Conservation (phyloP, 176 grass and related monocot species). For the Eleusine coracana region DNA sequence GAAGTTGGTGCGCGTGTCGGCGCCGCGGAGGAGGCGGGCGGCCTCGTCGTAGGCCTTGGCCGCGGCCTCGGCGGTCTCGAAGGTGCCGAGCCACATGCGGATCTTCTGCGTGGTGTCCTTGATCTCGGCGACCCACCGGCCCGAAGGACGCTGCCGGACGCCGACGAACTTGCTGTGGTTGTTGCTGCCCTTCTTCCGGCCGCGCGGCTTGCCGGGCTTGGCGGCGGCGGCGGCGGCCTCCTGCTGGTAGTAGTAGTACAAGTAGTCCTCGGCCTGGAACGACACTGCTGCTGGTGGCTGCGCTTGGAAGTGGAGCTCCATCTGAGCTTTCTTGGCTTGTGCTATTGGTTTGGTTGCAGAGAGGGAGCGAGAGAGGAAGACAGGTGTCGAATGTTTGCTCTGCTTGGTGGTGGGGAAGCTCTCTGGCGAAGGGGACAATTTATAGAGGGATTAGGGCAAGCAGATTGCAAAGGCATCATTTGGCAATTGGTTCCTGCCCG, state of each 20-base stretch:
- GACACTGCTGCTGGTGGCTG: not conserved
- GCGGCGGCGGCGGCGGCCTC: conserved; percentile 44
- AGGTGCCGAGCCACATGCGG: conserved; percentile 95
- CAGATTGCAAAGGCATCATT: conserved; percentile 8
- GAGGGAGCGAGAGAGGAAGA: conserved; percentile 17
- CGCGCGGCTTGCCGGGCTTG: conserved; percentile 60
- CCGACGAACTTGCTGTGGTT: conserved; percentile 85
- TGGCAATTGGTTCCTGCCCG: not conserved
- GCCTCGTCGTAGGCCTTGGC: conserved; percentile 74
- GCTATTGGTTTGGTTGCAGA: conserved; percentile 26
- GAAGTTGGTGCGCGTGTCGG: conserved; percentile 91
- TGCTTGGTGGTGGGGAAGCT: conserved; percentile 31
- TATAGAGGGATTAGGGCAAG: conserved; percentile 53
- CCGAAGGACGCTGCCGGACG: conserved; percentile 77
- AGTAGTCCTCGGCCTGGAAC: conserved; percentile 49
- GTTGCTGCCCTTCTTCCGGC: conserved; percentile 57
- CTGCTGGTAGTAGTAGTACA: conserved; percentile 66
- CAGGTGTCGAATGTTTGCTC: conserved; percentile 44
- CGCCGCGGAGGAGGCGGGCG: conserved; percentile 82
- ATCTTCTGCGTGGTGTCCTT: conserved; percentile 97
- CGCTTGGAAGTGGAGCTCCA: conserved; percentile 81
- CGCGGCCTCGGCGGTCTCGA: conserved; percentile 75
- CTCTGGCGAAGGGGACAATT: conserved; percentile 47
- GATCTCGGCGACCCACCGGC: conserved; percentile 94
- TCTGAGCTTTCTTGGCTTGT: conserved; percentile 42